Base-by-base conservation (phyloP, 2,329 filamentous ascomycete species). In the Neonectria sp. region DNA sequence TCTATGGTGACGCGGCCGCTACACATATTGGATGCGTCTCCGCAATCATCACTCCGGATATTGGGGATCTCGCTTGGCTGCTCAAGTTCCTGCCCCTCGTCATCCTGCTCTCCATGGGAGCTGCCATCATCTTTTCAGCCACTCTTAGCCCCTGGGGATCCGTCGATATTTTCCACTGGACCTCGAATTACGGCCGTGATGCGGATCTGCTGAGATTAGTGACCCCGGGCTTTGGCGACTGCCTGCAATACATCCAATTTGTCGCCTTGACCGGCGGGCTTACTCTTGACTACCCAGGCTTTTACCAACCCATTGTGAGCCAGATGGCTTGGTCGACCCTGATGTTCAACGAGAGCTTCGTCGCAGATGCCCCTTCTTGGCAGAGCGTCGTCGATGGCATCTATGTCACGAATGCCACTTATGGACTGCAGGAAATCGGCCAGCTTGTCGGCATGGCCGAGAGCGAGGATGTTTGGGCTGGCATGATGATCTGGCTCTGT, bases 111-210 rank as follows among this genome's bases (percentile, higher is more conserved):
- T 85, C 95, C 46, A 93, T 97, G 52, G 96, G 91, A 2, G 81
- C 95, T 65, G 94, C 95, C 15, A 97, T 95, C 7, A 85, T 95
- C 40, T 90, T 94, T 71, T 95, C 96, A 3, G 93, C 91, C 56
- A 93, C 97, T 43, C 95, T 91, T 78, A 98, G 95, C 77, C 96
- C 96, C 0, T 99, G 96, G 95, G 96, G 96, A 24, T 93, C 94
- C 2, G 90, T 90, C 8, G 93, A 99, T 78, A 87, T 95, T 24
- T 98, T 98, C 79, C 91, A 93, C 72, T 99, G 95, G 95, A 95
- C 94, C n/a, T 97, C 94, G 77, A 99, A 99, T 79, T 98, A 97
- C 79, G 96, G 96, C 40, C 91, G 95, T 73, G 96, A 99, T 75
- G 93, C 94, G 68, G 96, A 99, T 82, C 85, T 98, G 71, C 86